Evolutionary conservation across 805 yeast genomes (phyloP), one percentile per base, ranked within the genome.

Genomic region (Saccharomycopsis olivae): DNA sequence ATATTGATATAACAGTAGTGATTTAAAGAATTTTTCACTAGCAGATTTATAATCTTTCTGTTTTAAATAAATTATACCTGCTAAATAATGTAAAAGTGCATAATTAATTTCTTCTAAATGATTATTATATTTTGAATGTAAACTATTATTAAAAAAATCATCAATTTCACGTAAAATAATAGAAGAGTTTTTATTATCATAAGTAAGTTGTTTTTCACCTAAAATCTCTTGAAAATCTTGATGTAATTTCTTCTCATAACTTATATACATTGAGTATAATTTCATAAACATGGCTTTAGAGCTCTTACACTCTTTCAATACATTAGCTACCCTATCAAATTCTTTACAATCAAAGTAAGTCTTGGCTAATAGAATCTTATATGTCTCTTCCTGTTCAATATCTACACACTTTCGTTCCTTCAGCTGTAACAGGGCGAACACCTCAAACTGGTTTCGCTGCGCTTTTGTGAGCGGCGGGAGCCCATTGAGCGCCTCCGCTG

Each of bases 261-360:
- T 68, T 16, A 89, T 61, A 53, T 72, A 79, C 50, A 69, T 62
- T 10, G 95, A 64, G 54, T 88, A 89, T 9, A 83, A 60, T 35
- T 74, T 62, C 27, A 87, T 57, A 52, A 88, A 92, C 24, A 59
- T 35, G 3, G 78, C 72, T 37, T 68, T 65, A 0, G 76, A 64
- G 37, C 75, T 65, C 16, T 50, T 54, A 37, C 78, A 73, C 13
- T 66, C 65, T 40, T 65, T 65, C 42, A 92, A 60, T 11, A 66
- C 67, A 49, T 66, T 63, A 3, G 81, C 74, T 41, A 88, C 82
- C 20, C 97, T 61, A 42, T 79, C 89, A 54, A 78, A 89, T 58
- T 92, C 97, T 51, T 81, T 78, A 52, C 85, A 75, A 51, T 75
- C 80, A 63, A 89, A 85, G 53, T 82, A 78, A 0, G 82, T 57